Base-by-base conservation (phyloP, 495 filamentous ascomycete species). In the Penicillium tannophilum region DNA sequence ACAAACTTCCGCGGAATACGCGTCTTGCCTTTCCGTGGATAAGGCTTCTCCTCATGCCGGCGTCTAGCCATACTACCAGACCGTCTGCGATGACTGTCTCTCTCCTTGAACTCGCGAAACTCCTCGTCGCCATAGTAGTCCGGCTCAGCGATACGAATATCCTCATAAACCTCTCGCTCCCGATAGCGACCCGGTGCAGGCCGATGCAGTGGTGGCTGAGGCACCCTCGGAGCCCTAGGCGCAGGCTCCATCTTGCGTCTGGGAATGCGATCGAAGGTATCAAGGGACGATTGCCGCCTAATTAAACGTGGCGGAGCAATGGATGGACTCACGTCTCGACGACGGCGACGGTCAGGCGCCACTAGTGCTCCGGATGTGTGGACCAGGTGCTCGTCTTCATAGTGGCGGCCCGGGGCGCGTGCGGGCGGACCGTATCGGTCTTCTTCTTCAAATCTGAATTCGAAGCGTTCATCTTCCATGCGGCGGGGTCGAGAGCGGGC, bases 11-110 rank as follows among this genome's bases (percentile, higher is more conserved):
- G 82, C 0, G 92, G 92, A 72, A 97, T 90, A 53, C 88, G 82
- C 11, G 92, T 96, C 80, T 92, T 94, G 58, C 92, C 92, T 67
- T 88, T 90, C 72, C 91, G 91, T 17, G 89, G 90, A 61, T 89
- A 87, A 43, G 81, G 77, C 55, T 77, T 78, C 58, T 80, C 78
- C 39, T 75, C 71, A 59, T 76, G 72, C 59, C 66, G 78, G 55
- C 75, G 64, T 51, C 67, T 62, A 55, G 68, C 68, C 58, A 70
- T 65, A 52, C 70, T 72, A 54, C 77, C 82, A 5, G 81, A 82
- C 42, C 76, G 80, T 55, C 74, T 20, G 12, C 72, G 72, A 47
- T 61, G 65, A 39, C 67, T 69, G 36, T 77, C 76, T 45, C 83
- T 76, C 59, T 88, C 86, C 2, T 81, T 79, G 44, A 80, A 79